Percentiles rank a stretch among this genome's conserved stretches.
These are phyloP conservation scores for Naganishia vaughanmartiniae DNA, from an alignment of 768 basidiomycete genomes.

Conservation along the genomic window DNA sequence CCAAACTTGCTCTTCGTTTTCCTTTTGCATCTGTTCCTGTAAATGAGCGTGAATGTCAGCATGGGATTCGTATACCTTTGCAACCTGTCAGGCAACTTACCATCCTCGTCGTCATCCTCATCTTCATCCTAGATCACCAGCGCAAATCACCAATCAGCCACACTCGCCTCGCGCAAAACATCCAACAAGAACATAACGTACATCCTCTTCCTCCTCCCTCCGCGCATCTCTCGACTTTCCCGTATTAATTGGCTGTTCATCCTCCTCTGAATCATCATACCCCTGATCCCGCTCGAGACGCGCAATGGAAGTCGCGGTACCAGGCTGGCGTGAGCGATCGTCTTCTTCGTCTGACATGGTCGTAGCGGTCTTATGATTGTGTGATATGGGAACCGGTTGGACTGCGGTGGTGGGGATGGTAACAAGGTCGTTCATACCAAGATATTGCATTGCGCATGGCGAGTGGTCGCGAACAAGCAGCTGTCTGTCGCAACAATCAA, in stretches of 20 bases:
- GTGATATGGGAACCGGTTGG: neutral
- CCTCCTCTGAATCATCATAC: conserved; percentile 26
- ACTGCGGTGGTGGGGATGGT: too few relatives aligned
- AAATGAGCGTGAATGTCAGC: neutral
- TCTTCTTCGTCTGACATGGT: conserved; percentile 24
- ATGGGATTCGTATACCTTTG: neutral
- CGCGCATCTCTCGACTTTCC: conserved; percentile 17
- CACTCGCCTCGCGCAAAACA: neutral
- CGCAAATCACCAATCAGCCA: conserved; percentile 37
- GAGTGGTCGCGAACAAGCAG: too few relatives aligned
- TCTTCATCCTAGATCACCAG: conserved; percentile 28
- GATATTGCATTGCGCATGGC: too few relatives aligned
- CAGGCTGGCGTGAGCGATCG: neutral
- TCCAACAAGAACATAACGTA: too few relatives aligned
- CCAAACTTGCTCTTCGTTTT: conserved; percentile 35
- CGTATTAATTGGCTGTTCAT: conserved; percentile 25
- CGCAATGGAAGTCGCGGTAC: conserved; percentile 8
- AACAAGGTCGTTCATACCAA: too few relatives aligned
- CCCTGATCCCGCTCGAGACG: conserved; percentile 24
- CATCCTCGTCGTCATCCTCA: conserved; percentile 35
- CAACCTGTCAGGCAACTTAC: conserved; percentile 11
- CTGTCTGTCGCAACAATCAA: too few relatives aligned
- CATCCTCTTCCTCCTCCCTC: conserved; percentile 25
- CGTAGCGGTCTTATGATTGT: neutral
- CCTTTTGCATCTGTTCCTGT: conserved; percentile 21